A percentile compares a stretch with the other conserved stretches of the same genome.
Evolutionary conservation across 2,329 filamentous ascomycete genomes (phyloP).

Genomic region (Ceratocystiopsis brevicomis): DNA sequence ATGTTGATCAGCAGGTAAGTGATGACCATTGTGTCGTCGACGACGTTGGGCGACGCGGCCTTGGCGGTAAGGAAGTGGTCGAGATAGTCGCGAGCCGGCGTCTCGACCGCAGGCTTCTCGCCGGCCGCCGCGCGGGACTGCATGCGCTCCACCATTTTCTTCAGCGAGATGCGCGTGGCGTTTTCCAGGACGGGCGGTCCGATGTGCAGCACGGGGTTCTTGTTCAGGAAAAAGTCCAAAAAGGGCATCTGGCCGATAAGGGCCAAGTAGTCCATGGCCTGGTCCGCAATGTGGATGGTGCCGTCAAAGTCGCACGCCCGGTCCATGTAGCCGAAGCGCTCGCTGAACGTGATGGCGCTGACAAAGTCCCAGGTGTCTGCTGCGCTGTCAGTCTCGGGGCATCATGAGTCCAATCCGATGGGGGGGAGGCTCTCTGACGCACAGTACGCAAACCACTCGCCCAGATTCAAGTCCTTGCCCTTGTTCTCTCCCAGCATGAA

Average conservation of each 20-base stretch:
- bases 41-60: constrained; percentile 15
- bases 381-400: too few relatives aligned
- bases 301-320: constrained; percentile 25
- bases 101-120: constrained; percentile 4
- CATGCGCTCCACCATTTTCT: too few relatives aligned
- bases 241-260: constrained; percentile 20
- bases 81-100: constrained; percentile 18
- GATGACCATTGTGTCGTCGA: constrained; percentile 18
- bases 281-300: constrained; percentile 20
- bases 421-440: constrained; percentile 9
- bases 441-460: constrained; percentile 8
- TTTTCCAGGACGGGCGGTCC: constrained; percentile 16
- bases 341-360: constrained; percentile 29
- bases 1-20: constrained; percentile 18
- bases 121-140: too few relatives aligned
- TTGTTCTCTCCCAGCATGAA: constrained; percentile 7
- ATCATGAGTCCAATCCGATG: too few relatives aligned
- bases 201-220: constrained; percentile 20
- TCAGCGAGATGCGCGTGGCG: too few relatives aligned
- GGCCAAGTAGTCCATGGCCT: constrained; percentile 18
- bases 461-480: not conserved
- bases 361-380: constrained; percentile 24
- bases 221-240: constrained; percentile 22
- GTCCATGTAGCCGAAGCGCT: constrained; percentile 26
- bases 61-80: constrained; percentile 23